Evolutionary conservation across 2,329 filamentous ascomycete species (phyloP).

Genomic region (Fusarium burgessii): DNA sequence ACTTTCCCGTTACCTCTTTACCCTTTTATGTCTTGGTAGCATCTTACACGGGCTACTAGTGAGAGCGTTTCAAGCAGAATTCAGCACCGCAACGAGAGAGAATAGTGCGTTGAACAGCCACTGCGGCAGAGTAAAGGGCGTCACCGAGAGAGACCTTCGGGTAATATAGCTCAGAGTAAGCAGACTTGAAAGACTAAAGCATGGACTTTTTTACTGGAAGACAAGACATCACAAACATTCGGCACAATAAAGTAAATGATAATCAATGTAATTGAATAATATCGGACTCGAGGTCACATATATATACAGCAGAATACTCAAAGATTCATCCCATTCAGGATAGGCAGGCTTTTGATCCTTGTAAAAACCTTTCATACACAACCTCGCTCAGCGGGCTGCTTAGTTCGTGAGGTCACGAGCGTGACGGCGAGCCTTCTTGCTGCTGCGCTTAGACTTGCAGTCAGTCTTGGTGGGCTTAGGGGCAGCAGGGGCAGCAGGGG

Average conservation of each 20-base stretch:
- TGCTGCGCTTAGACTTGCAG: slow-evolving; percentile 33
- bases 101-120: too few species aligned
- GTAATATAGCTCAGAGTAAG: neutral
- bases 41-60: too few species aligned
- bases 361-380: slow-evolving; percentile 19
- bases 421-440: slow-evolving; percentile 41
- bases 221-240: too few species aligned
- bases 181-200: neutral
- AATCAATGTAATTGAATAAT: slow-evolving; percentile 16
- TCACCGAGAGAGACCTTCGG: too few species aligned
- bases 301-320: slow-evolving; percentile 45
- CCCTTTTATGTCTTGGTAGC: too few species aligned
- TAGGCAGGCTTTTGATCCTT: slow-evolving; percentile 24
- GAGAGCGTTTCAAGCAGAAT: too few species aligned
- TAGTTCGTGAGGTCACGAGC: slow-evolving; percentile 39
- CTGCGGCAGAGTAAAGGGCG: too few species aligned
- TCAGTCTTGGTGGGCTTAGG: slow-evolving; percentile 33
- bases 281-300: slow-evolving; percentile 41
- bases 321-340: slow-evolving; percentile 31
- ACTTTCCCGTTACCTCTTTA: too few species aligned
- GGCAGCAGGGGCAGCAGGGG: slow-evolving; percentile 22
- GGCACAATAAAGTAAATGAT: neutral
- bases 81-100: too few species aligned
- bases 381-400: slow-evolving; percentile 39
- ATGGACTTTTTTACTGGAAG: too few species aligned